Evolutionary conservation across 768 basidiomycete species (phyloP), one percentile per base, ranked within the genome.

Genomic region (Dioszegia aurantiaca): DNA sequence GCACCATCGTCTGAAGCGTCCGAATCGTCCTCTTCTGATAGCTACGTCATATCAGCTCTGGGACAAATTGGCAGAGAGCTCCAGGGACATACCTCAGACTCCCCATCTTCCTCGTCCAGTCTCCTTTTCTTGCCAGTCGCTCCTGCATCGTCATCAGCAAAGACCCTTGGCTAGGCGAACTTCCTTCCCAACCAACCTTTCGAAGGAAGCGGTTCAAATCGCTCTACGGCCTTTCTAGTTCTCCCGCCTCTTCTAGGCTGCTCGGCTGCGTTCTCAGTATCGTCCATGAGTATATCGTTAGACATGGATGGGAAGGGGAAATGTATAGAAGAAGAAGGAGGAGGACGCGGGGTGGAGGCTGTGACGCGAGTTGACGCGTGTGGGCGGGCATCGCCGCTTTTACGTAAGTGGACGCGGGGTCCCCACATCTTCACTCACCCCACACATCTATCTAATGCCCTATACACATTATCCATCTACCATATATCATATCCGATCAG

Each of bases 221-320:
- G 58, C 49, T 73, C 58, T 5, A 70, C 64, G 28, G 61, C 56
- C 55, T 70, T 73, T 24, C 69, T 51, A 12, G 41, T 60, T 45
- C 71, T 57, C 23, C 58, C 58, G 3, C 66, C 64, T 62, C 69
- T 58, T 45, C 71, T 55, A 6, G 70, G 70, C n/a, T n/a, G n/a
- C 51, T 66, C 62, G 28, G 56, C 64, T 36, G 41, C 51, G 3
- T 21, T 40, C 10, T 6, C 43, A 44, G 41, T 44, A 21, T 30
- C 40, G 10, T 30, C 40, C 41, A 55, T 44, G 28, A 55, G 30
- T 16, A 55, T 44, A 41, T 55, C 51, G 14, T 37, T 21, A 21
- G 51, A 53, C 51, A 53, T 53, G 21, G n/a, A 28, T 40, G 26
- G 23, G 27, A 12, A 31, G 28, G 23, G 46, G 27, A n/a, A 17